Evolutionary conservation across 2,329 filamentous ascomycete species (phyloP).

Genomic region (Colletotrichum camelliae): DNA sequence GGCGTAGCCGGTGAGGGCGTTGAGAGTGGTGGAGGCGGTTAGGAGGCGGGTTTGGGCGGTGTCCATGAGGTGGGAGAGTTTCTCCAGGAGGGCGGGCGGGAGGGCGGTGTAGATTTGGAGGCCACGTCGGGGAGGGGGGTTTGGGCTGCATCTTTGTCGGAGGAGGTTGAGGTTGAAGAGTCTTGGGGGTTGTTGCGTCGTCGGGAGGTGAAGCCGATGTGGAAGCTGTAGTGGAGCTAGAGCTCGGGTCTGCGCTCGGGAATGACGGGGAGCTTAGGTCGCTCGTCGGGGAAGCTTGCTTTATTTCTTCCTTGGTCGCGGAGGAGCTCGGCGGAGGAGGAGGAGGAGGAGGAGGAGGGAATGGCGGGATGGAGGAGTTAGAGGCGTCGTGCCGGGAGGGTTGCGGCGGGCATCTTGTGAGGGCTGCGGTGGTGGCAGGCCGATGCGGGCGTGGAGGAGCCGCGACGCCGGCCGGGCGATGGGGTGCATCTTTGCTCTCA

Average conservation of each 20-base stretch:
- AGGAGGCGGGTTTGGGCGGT: conserved; percentile 85
- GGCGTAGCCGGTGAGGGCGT: conserved; percentile 93
- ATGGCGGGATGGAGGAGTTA: conserved; percentile 13
- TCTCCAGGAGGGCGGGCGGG: conserved; percentile 46
- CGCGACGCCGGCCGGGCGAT: conserved; percentile 17
- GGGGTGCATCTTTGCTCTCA: conserved; percentile 1
- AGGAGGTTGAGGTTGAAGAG: neutral
- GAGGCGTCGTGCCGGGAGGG: neutral
- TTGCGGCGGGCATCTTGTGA: neutral
- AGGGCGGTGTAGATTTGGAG: conserved; percentile 29
- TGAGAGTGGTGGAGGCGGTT: conserved; percentile 85
- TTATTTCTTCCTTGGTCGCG: conserved; percentile 2
- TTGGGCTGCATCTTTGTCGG: neutral
- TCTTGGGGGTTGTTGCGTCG: neutral
- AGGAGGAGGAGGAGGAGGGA: neutral
- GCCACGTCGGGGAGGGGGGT: conserved; percentile 6
- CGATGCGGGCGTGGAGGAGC: conserved; percentile 12
- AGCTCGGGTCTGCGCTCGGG: conserved; percentile 2
- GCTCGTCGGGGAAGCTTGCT: neutral
- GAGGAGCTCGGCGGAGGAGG: neutral
- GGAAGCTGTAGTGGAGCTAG: neutral
- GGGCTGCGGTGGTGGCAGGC: conserved; percentile 1
- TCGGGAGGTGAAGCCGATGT: neutral
- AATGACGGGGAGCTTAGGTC: neutral
- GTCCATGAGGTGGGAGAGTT: conserved; percentile 81